Conservation (phyloP, 345 rosid species). For the Hibiscus trionum region DNA sequence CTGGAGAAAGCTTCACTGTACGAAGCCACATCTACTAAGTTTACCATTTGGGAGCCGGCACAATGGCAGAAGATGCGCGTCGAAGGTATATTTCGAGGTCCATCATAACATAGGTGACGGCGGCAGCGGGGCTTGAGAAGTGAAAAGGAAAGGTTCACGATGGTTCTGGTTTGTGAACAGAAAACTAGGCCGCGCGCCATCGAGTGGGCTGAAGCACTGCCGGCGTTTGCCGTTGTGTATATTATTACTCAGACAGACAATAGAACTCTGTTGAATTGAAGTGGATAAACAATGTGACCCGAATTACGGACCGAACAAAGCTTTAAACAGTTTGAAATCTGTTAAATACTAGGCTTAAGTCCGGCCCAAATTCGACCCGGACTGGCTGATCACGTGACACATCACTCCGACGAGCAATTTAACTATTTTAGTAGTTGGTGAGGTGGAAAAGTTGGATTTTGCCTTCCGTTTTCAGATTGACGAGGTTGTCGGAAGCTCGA, state of each 20-base stretch:
- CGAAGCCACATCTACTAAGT: constrained; percentile 17
- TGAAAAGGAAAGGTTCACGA: constrained; percentile 25
- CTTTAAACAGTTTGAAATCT: background rate
- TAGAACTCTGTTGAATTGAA: no score
- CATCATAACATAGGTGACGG: constrained; percentile 5
- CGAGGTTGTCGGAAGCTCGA: constrained; percentile 6
- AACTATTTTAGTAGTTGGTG: no score
- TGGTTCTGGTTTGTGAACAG: constrained; percentile 30
- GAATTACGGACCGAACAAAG: background rate
- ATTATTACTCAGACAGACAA: no score
- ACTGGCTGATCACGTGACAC: background rate
- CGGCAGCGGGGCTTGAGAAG: constrained; percentile 10
- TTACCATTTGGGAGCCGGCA: constrained; percentile 21
- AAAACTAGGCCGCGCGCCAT: constrained; percentile 46
- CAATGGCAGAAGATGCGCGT: constrained; percentile 39
- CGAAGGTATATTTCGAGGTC: constrained; percentile 16
- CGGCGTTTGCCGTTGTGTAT: background rate
- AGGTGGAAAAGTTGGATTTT: background rate
- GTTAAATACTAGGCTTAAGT: background rate
- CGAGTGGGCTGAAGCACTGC: background rate
- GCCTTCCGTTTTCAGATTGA: background rate
- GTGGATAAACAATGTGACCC: background rate
- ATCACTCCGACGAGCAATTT: background rate
- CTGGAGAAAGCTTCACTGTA: constrained; percentile 52
- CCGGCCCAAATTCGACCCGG: background rate